These are phyloP conservation scores for Candida insectorum DNA, from an alignment of 805 yeast species.

Conservation along the genomic window DNA sequence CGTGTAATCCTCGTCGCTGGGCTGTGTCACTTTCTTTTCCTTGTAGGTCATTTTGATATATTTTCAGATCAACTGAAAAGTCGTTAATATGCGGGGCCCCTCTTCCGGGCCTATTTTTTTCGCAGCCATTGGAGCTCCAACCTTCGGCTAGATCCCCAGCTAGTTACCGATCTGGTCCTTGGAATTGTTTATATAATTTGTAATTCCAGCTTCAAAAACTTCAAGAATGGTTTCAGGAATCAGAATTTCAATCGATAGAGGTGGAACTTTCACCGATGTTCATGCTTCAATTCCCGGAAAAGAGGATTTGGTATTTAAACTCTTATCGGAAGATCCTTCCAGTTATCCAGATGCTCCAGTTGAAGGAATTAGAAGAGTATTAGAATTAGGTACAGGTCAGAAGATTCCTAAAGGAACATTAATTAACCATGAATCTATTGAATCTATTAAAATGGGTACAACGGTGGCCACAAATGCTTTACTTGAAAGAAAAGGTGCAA, in stretches of 20 bases:
- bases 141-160: too few species aligned
- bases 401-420: constrained; percentile 26
- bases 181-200: too few species aligned
- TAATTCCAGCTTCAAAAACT: not conserved
- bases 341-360: constrained; percentile 83
- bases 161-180: too few species aligned
- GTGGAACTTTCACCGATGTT: constrained; percentile 84
- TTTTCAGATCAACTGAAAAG: too few species aligned
- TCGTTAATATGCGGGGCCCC: too few species aligned
- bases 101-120: too few species aligned
- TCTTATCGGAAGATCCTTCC: constrained; percentile 78
- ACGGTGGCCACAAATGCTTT: constrained; percentile 93
- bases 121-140: too few species aligned
- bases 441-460: constrained; percentile 78
- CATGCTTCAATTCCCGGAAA: constrained; percentile 41
- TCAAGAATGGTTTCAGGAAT: constrained; percentile 1
- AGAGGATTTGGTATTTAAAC: constrained; percentile 63
- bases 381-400: constrained; percentile 54
- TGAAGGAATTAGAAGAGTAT: constrained; percentile 75
- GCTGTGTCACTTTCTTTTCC: too few species aligned
- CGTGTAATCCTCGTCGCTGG: too few species aligned
- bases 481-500: constrained; percentile 83
- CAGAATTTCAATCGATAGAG: constrained; percentile 30
- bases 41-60: too few species aligned
- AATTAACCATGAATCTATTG: constrained; percentile 61